Base-by-base conservation (phyloP, 2,329 filamentous ascomycete species). In the Epichloe festucae region DNA sequence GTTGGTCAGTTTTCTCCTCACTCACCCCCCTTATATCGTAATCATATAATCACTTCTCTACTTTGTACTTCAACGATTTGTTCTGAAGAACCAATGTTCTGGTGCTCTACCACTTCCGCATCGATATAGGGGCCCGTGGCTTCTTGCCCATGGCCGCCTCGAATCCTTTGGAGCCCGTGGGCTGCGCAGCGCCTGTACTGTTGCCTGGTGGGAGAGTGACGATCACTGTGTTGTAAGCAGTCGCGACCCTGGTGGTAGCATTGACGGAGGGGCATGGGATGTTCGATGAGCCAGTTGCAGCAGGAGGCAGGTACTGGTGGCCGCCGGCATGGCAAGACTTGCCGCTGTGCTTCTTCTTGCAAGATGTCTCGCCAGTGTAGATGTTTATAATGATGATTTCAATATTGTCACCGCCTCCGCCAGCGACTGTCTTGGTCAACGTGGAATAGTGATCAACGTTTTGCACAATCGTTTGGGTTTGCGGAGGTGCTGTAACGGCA, bases 191-290 rank as follows among this genome's bases (percentile, higher is more conserved):
- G 7, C 39, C 34, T 17, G 49, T 53, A 8, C 46, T 12, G 17
- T 44, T 51, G 14, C 48, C 48, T 5, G 52, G 36, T 15, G 15
- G n/a, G 12, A 65, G 57, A 5, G 66, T 68, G 52, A 64, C 59
- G 15, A 61, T 53, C n/a, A 69, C 57, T 1, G 67, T 70, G 58
- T 68, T 69, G 55, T 65, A 70, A 36, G 63, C 57, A 14, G 67
- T 68, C 11, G 61, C 54, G 23, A 66, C 60, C 42, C 60, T 64
- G 27, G 65, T 66, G 5, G 61, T 63, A 21, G 59, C 52, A 12
- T 57, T 52, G 48, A 52, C 55, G 3, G 50, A 45, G 14, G 58
- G 48, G 49, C 62, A 67, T 19, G 55, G 55, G 21, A 58, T 57
- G 15, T 53, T 57, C 4, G 58, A 50, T 41, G 55, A 38, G 50